These are phyloP conservation scores for Stachybotrys chlorohalonatus DNA, from an alignment of 2,329 filamentous ascomycete species.

Conservation along the genomic window DNA sequence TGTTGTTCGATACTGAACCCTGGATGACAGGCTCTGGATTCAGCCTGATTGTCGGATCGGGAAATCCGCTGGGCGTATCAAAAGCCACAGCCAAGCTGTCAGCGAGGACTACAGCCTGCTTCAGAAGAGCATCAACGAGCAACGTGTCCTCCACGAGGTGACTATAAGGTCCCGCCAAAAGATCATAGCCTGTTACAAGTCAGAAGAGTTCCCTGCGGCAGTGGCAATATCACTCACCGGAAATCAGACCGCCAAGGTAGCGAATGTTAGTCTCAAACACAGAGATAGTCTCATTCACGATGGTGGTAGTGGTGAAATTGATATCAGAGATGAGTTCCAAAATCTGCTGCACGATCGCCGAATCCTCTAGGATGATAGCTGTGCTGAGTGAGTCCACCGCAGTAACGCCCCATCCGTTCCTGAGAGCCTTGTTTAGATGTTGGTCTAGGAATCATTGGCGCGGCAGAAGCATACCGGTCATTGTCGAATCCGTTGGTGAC, in stretches of 20 bases:
- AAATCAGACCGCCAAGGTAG: constrained; percentile 72
- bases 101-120: constrained; percentile 60
- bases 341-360: constrained; percentile 59
- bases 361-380: constrained; percentile 66
- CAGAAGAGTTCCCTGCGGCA: background rate
- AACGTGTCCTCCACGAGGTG: constrained; percentile 29
- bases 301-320: constrained; percentile 54
- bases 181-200: constrained; percentile 46
- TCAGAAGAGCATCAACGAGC: constrained; percentile 48
- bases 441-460: background rate
- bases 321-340: constrained; percentile 61
- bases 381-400: constrained; percentile 75
- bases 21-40: constrained; percentile 38
- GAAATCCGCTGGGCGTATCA: constrained; percentile 65
- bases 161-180: constrained; percentile 59
- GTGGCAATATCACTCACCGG: constrained; percentile 35
- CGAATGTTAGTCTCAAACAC: constrained; percentile 89
- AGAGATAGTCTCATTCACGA: constrained; percentile 46
- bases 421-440: constrained; percentile 19
- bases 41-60: constrained; percentile 60
- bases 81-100: constrained; percentile 71
- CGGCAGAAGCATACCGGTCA: constrained; percentile 47
- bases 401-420: constrained; percentile 78
- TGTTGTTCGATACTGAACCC: constrained; percentile 50
- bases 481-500: constrained; percentile 56